Evolutionary conservation across 768 basidiomycete species (phyloP), one percentile per base, ranked within the genome.

Genomic region (Lactifluus pinguis): DNA sequence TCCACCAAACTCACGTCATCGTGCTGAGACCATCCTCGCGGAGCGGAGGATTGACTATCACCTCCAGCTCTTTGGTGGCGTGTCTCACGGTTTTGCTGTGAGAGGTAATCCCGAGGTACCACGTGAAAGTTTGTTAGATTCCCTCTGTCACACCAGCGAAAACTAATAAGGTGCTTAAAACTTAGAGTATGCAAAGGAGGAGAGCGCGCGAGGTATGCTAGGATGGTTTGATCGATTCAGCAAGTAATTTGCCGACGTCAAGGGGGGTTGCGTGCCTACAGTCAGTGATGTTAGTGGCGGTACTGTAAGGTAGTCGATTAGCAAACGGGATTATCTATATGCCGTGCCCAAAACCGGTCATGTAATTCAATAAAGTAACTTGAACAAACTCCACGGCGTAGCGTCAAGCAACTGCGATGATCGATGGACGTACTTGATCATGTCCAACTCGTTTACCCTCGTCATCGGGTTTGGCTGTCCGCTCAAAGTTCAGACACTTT

Each of bases 1-100:
- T 74, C 75, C 81, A 1, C 25, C 73, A 76, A n/a, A 25, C 25
- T 76, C 77, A 0, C 81, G 84, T 36, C 79, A 79, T 29, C 73
- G 76, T 1, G 80, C 80, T 0, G 84, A 85, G 61, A 81, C 83
- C 51, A 78, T 83, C 9, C 69, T 86, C 15, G 73, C 76, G 8
- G 78, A 77, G 56, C 72, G 68, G 25, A 81, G 81, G 56, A 77
- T 78, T 0, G 73, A 71, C 0, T 86, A 85, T 67, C 79, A 82
- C 62, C 73, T 83, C 62, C 83, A 85, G 50, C 66, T 82, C 15
- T 85, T 85, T 68, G 79, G 80, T 5, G 72, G 74, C 0, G 72
- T 78, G 11, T 62, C 65, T 8, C 76, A 77, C 32, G 76, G 76
- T 4, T 77, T 77, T 34, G 72, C 65, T 39, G 50, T 71, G 7